A percentile compares a stretch with the other conserved stretches of the same genome.
Conservation (phyloP, 805 yeast species). For the Metschnikowia lunata region DNA sequence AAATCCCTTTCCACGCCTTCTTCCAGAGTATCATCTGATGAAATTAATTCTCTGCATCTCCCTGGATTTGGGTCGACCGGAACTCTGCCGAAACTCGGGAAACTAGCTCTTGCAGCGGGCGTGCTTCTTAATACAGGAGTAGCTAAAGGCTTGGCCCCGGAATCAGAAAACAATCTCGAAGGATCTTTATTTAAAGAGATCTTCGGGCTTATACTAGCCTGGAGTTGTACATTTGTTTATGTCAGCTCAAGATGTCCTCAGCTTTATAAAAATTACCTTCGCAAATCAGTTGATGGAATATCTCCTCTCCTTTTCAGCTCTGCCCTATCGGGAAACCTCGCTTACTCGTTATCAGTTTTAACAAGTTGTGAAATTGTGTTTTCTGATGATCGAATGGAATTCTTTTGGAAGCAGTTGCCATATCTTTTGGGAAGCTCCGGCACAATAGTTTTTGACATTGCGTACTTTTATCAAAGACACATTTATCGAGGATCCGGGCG, state of each 20-base stretch:
- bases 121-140: slow-evolving; percentile 13
- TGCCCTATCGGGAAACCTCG: slow-evolving; percentile 72
- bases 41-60: not conserved
- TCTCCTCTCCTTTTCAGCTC: slow-evolving; percentile 76
- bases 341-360: slow-evolving; percentile 72
- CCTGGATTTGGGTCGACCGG: slow-evolving; percentile 14
- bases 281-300: slow-evolving; percentile 84
- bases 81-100: slow-evolving; percentile 5
- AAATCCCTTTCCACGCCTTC: slow-evolving; percentile 2
- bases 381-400: slow-evolving; percentile 34
- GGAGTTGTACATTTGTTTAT: slow-evolving; percentile 75
- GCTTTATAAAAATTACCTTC: slow-evolving; percentile 62
- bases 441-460: slow-evolving; percentile 70
- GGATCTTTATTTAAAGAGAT: slow-evolving; percentile 1
- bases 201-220: slow-evolving; percentile 46
- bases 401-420: slow-evolving; percentile 69
- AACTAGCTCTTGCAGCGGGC: slow-evolving; percentile 10
- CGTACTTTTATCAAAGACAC: slow-evolving; percentile 60
- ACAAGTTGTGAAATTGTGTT: slow-evolving; percentile 51
- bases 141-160: slow-evolving; percentile 11
- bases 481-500: slow-evolving; percentile 21
- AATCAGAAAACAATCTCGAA: not conserved
- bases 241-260: slow-evolving; percentile 83
- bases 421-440: slow-evolving; percentile 84
- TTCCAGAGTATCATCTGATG: slow-evolving; percentile 3